Evolutionary conservation across 2,329 filamentous ascomycete genomes (phyloP), one percentile per base, ranked within the genome.

Genomic region (Alternaria gaisen): DNA sequence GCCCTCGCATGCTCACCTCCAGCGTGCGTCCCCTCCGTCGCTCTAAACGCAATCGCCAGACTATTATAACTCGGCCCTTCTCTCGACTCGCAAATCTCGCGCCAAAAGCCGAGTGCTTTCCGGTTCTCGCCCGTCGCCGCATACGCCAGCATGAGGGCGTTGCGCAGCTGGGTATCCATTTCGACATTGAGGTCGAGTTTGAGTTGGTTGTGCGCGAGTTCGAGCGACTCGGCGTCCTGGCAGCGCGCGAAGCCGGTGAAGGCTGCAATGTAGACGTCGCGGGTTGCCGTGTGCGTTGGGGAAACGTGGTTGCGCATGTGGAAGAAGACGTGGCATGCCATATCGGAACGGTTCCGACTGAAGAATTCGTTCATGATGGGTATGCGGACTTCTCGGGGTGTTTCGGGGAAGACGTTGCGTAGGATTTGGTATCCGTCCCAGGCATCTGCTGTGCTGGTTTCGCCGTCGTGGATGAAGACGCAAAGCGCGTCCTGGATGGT

Each of bases 121-220:
- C 85, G 80, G 0, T 90, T 84, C 65, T 88, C 83, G 7, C 87
- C 91, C 71, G 88, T 91, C 1, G 87, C 86, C 1, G 88, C 87
- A 74, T 97, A 94, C 0, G 92, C 94, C 12, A 95, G 84, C 89
- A 99, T 97, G 50, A 98, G 82, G 0, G 91, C 88, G 71, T 97
- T 98, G 69, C 90, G 88, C 2, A 98, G 83, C 56, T 83, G 84
- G 0, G 94, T 98, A 68, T 86, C 89, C 5, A 90, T 85, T 68
- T 94, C 88, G 38, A 98, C 85, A 42, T 87, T 86, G n/a, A 89
- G 85, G 77, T 99, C 95, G 77, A 97, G 89, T 80, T 97, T 98
- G 67, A 97, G 84, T 87, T 97, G 94, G 75, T 97, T 97, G 81
- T 97, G 91, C 2, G 97, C 87, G 63, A 91, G 87, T 60, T 88